Base-by-base conservation (phyloP, 768 basidiomycete species). In the Collybia sp. region DNA sequence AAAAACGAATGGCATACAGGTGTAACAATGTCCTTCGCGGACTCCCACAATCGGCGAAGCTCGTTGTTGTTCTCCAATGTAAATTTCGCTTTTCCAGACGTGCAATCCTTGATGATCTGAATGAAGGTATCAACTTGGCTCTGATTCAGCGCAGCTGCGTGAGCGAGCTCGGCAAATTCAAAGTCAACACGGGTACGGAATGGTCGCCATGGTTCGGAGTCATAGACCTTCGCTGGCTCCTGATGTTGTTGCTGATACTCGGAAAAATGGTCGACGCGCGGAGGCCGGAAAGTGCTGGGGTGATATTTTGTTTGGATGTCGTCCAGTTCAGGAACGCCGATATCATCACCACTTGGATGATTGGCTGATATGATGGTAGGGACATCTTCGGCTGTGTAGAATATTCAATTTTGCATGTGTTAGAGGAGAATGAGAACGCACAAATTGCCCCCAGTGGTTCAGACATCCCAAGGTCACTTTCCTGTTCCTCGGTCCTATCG, bases 181-280 rank as follows among this genome's bases (percentile, higher is more conserved):
- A 52, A 52, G 9, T 47, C 38, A 6, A 31, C 18, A 16, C 19
- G 34, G 2, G 50, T 43, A 6, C 32, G 12, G 35, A 52, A 52
- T 44, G 50, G 50, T 10, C 11, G 11, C 50, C 50, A 52, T 2
- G 50, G 50, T 25, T 25, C 9, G 16, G 36, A 11, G 12, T 45
- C 30, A n/a, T n/a, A n/a, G 8, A 12, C 16, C 5, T 6, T 17
- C 3, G 33, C 8, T 5, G 12, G 6, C 6, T 15, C 5, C 6
- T 16, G 5, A 15, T 38, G 3, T 6, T 30, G 18, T 6, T 25
- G 5, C 6, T n/a, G 17, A 45, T 9, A 20, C 2, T 39, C 36
- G 6, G 37, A 19, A 35, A 45, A 45, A 20, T 17, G 12, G 13
- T 25, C 11, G 20, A 45, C 6, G 12, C 12, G 16, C 25, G 3